Conservation (phyloP, 495 filamentous ascomycete species). For the Penicillium fimorum region DNA sequence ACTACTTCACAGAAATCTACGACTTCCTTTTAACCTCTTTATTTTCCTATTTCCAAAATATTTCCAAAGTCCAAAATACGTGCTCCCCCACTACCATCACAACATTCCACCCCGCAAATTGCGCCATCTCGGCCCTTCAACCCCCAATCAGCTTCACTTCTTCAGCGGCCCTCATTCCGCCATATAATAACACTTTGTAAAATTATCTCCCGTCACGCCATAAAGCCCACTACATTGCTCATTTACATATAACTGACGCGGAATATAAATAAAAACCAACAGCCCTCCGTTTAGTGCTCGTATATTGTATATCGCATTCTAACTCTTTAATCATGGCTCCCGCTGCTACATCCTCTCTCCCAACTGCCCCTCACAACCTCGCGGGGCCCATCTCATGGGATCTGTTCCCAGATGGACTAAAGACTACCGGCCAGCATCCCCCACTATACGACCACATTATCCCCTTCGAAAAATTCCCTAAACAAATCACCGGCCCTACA, state of each 20-base stretch:
- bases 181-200: background rate
- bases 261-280: constrained; percentile 22
- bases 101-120: constrained; percentile 34
- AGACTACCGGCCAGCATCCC: constrained; percentile 73
- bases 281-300: background rate
- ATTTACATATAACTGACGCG: background rate
- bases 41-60: too few species aligned
- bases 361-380: constrained; percentile 35
- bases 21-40: too few species aligned
- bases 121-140: constrained; percentile 27
- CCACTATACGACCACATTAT: constrained; percentile 64
- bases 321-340: constrained; percentile 29
- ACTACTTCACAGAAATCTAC: too few species aligned
- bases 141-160: constrained; percentile 18
- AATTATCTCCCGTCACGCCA: constrained; percentile 23
- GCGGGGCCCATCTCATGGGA: constrained; percentile 28
- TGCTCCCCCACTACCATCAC: constrained; percentile 24
- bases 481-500: constrained; percentile 67
- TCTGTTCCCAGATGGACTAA: constrained; percentile 50
- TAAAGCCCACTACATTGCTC: constrained; percentile 25
- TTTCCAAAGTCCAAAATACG: too few species aligned
- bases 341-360: constrained; percentile 32
- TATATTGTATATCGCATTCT: background rate
- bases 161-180: background rate
- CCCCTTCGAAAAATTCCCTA: constrained; percentile 69